Evolutionary conservation across 2,329 filamentous ascomycete species (phyloP).

Genomic region (Fusarium albosuccineum): DNA sequence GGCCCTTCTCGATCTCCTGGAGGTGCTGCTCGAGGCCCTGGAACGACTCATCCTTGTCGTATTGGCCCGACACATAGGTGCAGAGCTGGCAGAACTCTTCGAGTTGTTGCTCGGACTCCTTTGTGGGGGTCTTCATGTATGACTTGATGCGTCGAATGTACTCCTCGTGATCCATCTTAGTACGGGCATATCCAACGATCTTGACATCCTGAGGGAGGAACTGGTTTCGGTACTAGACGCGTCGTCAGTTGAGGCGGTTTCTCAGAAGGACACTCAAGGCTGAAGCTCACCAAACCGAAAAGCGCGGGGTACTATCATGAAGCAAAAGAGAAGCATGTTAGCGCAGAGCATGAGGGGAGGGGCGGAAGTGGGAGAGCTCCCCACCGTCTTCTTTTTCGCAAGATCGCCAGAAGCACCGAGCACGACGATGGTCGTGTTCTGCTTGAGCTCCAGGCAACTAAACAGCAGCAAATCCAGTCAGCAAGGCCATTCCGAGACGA

Average conservation of each 20-base stretch:
- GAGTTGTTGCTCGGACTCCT: constrained; percentile 96
- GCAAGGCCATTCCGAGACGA: constrained; percentile 18
- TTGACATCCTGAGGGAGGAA: constrained; percentile 97
- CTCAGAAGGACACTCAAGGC: background rate
- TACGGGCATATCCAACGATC: constrained; percentile 98
- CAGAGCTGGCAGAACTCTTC: constrained; percentile 90
- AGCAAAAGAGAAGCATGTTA: constrained; percentile 40
- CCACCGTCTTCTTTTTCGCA: constrained; percentile 99
- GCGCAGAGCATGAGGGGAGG: constrained; percentile 28
- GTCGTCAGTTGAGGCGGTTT: constrained; percentile 21
- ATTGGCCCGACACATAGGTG: constrained; percentile 96
- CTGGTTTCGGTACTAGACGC: constrained; percentile 90
- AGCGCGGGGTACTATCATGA: constrained; percentile 86
- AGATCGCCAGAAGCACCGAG: constrained; percentile 97
- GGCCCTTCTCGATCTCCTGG: constrained; percentile 84
- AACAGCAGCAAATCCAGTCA: constrained; percentile 19
- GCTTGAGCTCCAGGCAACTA: constrained; percentile 89
- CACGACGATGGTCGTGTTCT: constrained; percentile 97
- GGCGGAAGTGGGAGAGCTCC: constrained; percentile 47
- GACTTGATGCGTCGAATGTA: constrained; percentile 95
- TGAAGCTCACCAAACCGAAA: constrained; percentile 88
- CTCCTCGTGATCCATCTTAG: constrained; percentile 98
- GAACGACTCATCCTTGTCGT: constrained; percentile 97
- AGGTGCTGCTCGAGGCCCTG: constrained; percentile 86
- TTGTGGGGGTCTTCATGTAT: constrained; percentile 98